Evolutionary conservation across 306 rosid species (phyloP).

Genomic region (Dalbergia cultrata): DNA sequence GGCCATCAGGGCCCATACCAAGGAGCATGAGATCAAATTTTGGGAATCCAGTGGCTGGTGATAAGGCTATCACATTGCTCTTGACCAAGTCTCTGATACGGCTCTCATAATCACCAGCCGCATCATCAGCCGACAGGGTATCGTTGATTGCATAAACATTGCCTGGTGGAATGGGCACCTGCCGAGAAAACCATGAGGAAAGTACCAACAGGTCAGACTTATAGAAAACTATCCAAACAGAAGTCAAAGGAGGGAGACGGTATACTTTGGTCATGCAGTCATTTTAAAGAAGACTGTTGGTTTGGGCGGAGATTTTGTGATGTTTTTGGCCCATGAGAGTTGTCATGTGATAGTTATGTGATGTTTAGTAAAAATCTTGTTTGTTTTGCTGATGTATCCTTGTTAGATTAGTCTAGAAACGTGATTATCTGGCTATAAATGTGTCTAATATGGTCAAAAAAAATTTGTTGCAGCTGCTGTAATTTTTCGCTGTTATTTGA

Average conservation of each 20-base stretch:
- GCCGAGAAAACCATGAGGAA: conserved; percentile 28
- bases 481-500: no score
- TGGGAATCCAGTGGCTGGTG: conserved; percentile 74
- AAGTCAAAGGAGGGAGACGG: conserved; percentile 25
- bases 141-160: conserved; percentile 84
- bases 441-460: no score
- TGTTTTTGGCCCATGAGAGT: no score
- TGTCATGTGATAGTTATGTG: no score
- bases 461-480: no score
- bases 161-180: conserved; percentile 79
- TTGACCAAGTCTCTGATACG: conserved; percentile 68
- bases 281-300: conserved; percentile 18
- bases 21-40: conserved; percentile 92
- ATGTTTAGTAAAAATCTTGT: no score
- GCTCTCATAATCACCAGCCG: conserved; percentile 91
- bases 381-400: no score
- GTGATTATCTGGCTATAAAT: no score
- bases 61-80: conserved; percentile 56
- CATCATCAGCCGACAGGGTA: conserved; percentile 84
- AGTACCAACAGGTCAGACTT: conserved; percentile 16
- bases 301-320: no score
- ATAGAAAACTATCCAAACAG: conserved; percentile 15
- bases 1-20: conserved; percentile 99
- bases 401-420: no score
- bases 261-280: conserved; percentile 5